These are phyloP conservation scores for Orobanche coerulescens DNA, from an alignment of 257 asterid species.

Conservation along the genomic window DNA sequence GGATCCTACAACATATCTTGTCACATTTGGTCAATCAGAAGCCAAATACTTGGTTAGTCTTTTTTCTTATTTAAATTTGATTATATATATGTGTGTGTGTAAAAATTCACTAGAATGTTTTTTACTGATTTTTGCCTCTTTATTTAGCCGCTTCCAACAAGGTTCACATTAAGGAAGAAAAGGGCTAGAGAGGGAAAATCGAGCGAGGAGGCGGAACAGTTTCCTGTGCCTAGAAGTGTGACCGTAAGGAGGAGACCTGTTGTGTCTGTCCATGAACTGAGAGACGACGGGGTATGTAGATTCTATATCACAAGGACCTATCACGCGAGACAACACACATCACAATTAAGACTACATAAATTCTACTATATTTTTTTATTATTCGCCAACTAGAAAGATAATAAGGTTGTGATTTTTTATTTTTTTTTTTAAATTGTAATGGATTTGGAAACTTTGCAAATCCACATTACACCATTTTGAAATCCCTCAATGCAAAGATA, in stretches of 20 bases:
- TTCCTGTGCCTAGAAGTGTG: slow-evolving; percentile 60
- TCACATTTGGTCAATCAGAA: slow-evolving; percentile 55
- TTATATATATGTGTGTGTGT: no score
- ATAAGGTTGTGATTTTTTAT: no score
- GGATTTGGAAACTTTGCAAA: neutral
- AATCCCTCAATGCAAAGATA: neutral
- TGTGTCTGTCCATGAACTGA: slow-evolving; percentile 44
- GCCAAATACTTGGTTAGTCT: slow-evolving; percentile 58
- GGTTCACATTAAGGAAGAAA: slow-evolving; percentile 56
- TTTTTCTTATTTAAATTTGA: neutral
- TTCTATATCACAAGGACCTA: no score
- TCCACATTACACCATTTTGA: neutral
- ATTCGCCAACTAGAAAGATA: no score
- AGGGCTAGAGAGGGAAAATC: slow-evolving; percentile 81
- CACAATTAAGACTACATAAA: no score
- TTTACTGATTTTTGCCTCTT: slow-evolving; percentile 3
- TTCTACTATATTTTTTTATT: no score
- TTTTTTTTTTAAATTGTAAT: neutral
- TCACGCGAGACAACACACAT: no score
- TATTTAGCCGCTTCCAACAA: slow-evolving; percentile 52
- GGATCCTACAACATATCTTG: slow-evolving; percentile 75
- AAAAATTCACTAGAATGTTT: neutral
- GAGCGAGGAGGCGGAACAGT: slow-evolving; percentile 61
- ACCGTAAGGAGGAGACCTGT: slow-evolving; percentile 63
- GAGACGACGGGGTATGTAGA: slow-evolving; percentile 53